These are phyloP conservation scores for Nicotiana attenuata DNA, from an alignment of 257 asterid genomes.

Conservation along the genomic window DNA sequence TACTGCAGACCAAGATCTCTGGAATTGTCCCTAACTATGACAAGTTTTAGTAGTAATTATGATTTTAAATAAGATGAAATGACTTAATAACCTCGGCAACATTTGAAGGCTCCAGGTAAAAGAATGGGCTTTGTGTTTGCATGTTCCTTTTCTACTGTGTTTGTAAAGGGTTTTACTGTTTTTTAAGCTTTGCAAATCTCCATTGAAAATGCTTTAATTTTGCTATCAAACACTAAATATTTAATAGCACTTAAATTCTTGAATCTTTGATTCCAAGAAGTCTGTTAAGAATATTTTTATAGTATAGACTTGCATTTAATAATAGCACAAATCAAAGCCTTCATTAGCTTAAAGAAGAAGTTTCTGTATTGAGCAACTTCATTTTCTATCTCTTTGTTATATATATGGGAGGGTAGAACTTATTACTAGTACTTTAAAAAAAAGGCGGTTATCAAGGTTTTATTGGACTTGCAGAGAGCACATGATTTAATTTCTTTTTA, in stretches of 20 bases:
- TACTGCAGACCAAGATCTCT: slow-evolving; percentile 26
- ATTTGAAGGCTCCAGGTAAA: neutral
- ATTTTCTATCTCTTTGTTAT: too few species aligned
- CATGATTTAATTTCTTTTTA: neutral
- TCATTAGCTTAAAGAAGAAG: neutral
- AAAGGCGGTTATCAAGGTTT: neutral
- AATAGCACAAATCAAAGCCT: neutral
- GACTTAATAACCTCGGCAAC: neutral
- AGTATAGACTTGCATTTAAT: too few species aligned
- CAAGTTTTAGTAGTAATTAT: neutral
- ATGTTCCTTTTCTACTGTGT: neutral
- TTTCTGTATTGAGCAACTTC: too few species aligned
- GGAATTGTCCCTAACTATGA: slow-evolving; percentile 38
- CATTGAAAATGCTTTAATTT: neutral
- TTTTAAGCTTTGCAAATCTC: neutral
- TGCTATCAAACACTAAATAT: neutral
- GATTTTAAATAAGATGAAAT: neutral
- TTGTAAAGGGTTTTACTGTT: neutral
- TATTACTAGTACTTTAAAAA: neutral
- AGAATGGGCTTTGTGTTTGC: neutral
- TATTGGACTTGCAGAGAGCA: neutral
- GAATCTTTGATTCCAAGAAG: neutral
- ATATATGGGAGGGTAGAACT: too few species aligned
- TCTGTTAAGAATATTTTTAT: too few species aligned
- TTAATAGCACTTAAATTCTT: neutral